A percentile compares a stretch with the other conserved stretches of the same genome.
Evolutionary conservation across 2,329 filamentous ascomycete genomes (phyloP).

Genomic region (Thielaviopsis populi): DNA sequence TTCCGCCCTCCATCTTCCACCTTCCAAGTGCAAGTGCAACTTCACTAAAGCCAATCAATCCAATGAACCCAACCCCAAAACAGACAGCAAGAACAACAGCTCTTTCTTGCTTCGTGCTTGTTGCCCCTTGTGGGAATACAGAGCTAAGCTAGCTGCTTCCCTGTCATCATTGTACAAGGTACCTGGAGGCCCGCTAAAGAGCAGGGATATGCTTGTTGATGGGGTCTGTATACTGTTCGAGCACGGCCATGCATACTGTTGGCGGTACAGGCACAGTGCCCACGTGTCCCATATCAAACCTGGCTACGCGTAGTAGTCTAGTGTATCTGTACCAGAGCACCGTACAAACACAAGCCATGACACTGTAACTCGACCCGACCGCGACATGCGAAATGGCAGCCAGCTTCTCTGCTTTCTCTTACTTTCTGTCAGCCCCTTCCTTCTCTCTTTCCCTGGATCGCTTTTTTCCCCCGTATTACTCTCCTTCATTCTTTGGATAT

Average conservation of each 20-base stretch:
- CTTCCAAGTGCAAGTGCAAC: neutral
- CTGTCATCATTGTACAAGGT: constrained; percentile 3
- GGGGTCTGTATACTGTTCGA: constrained; percentile 8
- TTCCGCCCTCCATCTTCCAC: neutral
- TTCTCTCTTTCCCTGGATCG: constrained; percentile 3
- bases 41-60: neutral
- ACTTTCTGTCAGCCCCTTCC: neutral
- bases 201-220: neutral
- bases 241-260: constrained; percentile 8
- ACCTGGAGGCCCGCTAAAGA: neutral
- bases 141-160: constrained; percentile 5
- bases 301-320: neutral
- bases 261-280: constrained; percentile 5
- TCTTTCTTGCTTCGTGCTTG: neutral
- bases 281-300: neutral
- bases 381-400: constrained; percentile 1
- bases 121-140: constrained; percentile 7
- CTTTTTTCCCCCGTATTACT: constrained; percentile 10
- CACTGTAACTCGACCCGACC: constrained; percentile 5
- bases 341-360: neutral
- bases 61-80: constrained; percentile 5
- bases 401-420: constrained; percentile 10
- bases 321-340: neutral
- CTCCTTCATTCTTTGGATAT: constrained; percentile 12
- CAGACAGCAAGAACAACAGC: neutral